Conservation (phyloP, 2,329 filamentous ascomycete genomes). For the Hymenoscyphus linearis region DNA sequence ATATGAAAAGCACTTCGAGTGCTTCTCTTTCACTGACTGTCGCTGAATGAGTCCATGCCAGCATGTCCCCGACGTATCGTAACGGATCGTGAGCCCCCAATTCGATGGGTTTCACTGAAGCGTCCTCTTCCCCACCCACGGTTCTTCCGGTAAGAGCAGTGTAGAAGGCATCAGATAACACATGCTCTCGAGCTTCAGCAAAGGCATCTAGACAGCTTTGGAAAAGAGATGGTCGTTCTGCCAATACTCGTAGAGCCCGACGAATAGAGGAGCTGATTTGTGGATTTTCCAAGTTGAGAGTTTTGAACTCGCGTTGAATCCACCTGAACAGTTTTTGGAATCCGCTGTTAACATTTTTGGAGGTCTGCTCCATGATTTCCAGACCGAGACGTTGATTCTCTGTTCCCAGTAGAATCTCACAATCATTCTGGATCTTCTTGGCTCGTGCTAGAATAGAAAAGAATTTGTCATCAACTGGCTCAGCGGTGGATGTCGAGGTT, state of each 20-base stretch:
- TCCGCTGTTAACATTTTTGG: slow-evolving; percentile 77
- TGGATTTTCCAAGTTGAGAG: slow-evolving; percentile 86
- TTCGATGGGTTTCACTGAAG: slow-evolving; percentile 81
- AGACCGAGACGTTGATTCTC: slow-evolving; percentile 84
- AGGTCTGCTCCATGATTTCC: slow-evolving; percentile 87
- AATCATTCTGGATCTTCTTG: slow-evolving; percentile 84
- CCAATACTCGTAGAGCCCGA: slow-evolving; percentile 76
- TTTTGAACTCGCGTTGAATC: slow-evolving; percentile 91
- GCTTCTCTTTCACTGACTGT: slow-evolving; percentile 92
- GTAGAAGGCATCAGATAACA: slow-evolving; percentile 85
- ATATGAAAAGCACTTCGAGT: slow-evolving; percentile 84
- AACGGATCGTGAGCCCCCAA: slow-evolving; percentile 87
- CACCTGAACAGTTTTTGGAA: slow-evolving; percentile 96
- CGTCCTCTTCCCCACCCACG: slow-evolving; percentile 52
- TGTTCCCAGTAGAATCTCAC: slow-evolving; percentile 80
- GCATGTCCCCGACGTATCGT: slow-evolving; percentile 92
- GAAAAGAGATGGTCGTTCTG: slow-evolving; percentile 84
- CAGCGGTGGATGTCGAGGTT: slow-evolving; percentile 69
- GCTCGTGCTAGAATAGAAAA: slow-evolving; percentile 72
- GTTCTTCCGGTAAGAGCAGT: slow-evolving; percentile 73
- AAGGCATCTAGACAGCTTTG: slow-evolving; percentile 92
- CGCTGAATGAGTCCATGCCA: slow-evolving; percentile 93
- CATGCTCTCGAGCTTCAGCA: slow-evolving; percentile 80
- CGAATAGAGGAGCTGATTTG: slow-evolving; percentile 84
- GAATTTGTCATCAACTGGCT: slow-evolving; percentile 80